Base-by-base conservation (phyloP, 164 flowering plant genomes). In the Saururus chinensis region DNA sequence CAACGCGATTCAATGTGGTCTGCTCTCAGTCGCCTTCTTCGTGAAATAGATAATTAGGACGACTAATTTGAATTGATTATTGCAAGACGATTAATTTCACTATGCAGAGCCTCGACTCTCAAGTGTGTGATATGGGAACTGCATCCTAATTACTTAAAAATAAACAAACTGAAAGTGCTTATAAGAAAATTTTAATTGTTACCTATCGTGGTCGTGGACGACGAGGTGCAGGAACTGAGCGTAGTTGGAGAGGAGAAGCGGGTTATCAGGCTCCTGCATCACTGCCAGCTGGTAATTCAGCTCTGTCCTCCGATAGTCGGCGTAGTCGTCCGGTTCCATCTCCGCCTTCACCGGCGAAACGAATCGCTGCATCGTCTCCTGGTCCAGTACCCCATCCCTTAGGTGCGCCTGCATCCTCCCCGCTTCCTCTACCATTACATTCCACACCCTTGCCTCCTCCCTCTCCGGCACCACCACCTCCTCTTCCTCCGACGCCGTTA, bases 161-260 rank as follows among this genome's bases (percentile, higher is more conserved):
- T 30, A 6, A 30, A 30, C 37, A 30, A 2, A 6, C n/a, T 30
- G 6, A 6, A 30, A 30, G 37, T 30, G 2, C 6, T 30, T 6
- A 30, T 2, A 30, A 30, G 6, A 30, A 2, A 30, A 30, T 2
- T 30, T 30, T 30, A 13, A 10, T 3, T 8, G 49, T 9, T 71
- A 93, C 98, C 97, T 86, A 74, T 93, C 90, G 51, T 81, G 81
- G 59, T 89, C 92, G 25, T 71, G 88, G 49, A 78, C 78, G 49
- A 93, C 95, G 40, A 86, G 80, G 80, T 72, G 80, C 69, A 93
- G 93, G 71, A 93, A 93, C 67, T 89, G 92, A 7, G 95, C 98
- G 68, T 81, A 93, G 62, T 93, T 93, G 71, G 82, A 74, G 7
- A 93, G 87, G 9, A 93, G 74, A 14, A 89, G 85, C 21, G 96